Conservation (phyloP, 257 asterid genomes). For the Solanum pimpinellifolium region DNA sequence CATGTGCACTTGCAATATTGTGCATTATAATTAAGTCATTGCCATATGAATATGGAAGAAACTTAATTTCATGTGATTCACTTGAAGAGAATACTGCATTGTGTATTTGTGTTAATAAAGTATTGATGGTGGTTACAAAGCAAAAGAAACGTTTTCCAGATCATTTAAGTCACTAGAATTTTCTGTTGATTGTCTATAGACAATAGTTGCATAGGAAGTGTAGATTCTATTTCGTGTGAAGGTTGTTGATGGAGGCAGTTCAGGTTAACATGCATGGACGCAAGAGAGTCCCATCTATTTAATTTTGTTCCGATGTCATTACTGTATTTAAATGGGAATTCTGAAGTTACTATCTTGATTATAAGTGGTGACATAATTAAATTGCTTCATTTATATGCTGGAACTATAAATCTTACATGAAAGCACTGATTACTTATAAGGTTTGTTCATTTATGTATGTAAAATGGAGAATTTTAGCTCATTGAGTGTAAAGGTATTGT, state of each 20-base stretch:
- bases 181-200: constrained; percentile 78
- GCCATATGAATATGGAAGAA: neutral
- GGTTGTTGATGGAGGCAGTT: constrained; percentile 91
- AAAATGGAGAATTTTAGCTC: neutral
- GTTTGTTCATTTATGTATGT: neutral
- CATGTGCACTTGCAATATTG: neutral
- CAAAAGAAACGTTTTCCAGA: constrained; percentile 37
- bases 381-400: neutral
- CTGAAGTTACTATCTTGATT: neutral
- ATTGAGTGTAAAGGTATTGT: neutral
- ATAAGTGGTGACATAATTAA: neutral
- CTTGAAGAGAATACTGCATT: neutral
- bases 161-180: constrained; percentile 87
- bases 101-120: neutral
- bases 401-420: neutral
- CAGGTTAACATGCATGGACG: constrained; percentile 83
- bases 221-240: constrained; percentile 36
- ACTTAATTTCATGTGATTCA: neutral
- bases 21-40: neutral
- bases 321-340: neutral
- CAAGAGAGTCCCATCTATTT: constrained; percentile 35
- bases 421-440: neutral
- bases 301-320: neutral
- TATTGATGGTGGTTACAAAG: neutral
- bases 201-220: constrained; percentile 74